Percentiles rank a stretch among this genome's conserved stretches.
These are phyloP conservation scores for Candida khao-thaluensis DNA, from an alignment of 805 yeast genomes.

Conservation along the genomic window DNA sequence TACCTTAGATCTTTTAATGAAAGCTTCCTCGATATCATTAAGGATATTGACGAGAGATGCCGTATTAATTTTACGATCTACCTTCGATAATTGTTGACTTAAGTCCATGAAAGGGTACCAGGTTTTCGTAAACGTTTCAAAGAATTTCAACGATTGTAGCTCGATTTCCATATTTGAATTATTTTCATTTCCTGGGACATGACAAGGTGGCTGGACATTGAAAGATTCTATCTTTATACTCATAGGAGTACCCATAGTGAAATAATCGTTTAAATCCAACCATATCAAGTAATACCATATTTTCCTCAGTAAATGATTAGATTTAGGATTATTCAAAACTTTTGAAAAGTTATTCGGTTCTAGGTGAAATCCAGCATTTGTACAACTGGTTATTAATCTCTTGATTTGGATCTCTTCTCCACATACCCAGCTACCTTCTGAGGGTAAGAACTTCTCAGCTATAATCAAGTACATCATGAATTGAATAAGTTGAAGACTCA, in stretches of 20 bases:
- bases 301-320: conserved; percentile 7
- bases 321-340: conserved; percentile 1
- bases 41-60: not conserved
- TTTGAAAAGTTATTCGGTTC: conserved; percentile 5
- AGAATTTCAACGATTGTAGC: not conserved
- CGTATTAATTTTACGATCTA: not conserved
- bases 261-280: conserved; percentile 2
- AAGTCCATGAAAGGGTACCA: conserved; percentile 7
- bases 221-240: not conserved
- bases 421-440: conserved; percentile 5
- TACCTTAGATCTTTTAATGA: not conserved
- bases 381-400: not conserved
- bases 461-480: conserved; percentile 3
- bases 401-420: not conserved
- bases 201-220: not conserved
- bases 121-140: not conserved
- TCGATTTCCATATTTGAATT: conserved; percentile 1
- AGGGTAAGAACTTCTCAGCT: not conserved
- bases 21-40: not conserved
- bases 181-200: conserved; percentile 6
- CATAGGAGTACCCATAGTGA: not conserved
- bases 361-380: conserved; percentile 4
- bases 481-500: conserved; percentile 3
- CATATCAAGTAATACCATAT: conserved; percentile 8
- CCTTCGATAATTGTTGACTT: not conserved